A percentile compares a stretch with the other conserved stretches of the same genome.
phyloP scores from a whole-genome alignment of 1,284 basidiomycete genomes.

The Cutaneotrichosporon curvatum region DNA sequence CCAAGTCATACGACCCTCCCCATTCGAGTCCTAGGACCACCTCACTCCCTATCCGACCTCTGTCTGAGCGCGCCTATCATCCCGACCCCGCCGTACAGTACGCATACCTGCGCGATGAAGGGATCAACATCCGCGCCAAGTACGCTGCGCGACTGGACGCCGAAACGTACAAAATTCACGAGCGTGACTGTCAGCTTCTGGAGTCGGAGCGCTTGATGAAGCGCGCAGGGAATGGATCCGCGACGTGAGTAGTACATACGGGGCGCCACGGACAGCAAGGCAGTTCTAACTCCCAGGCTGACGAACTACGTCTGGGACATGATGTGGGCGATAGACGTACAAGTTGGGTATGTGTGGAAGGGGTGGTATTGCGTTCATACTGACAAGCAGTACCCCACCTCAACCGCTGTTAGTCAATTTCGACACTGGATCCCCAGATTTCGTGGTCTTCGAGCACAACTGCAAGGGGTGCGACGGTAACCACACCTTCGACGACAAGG shows the following conservation, averaged over 20 bases:
- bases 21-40: too few relatives aligned
- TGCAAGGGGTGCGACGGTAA: slow-evolving; percentile 11
- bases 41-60: too few relatives aligned
- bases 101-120: slow-evolving; percentile 28
- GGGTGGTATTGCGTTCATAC: not conserved
- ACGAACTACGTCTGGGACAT: slow-evolving; percentile 18
- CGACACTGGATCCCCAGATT: slow-evolving; percentile 78
- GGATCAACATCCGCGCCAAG: slow-evolving; percentile 23
- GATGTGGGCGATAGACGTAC: slow-evolving; percentile 5
- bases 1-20: too few relatives aligned
- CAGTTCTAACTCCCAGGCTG: not conserved
- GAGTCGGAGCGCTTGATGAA: not conserved
- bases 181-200: slow-evolving; percentile 14
- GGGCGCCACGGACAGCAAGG: too few relatives aligned
- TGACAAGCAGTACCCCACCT: slow-evolving; percentile 51
- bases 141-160: slow-evolving; percentile 23
- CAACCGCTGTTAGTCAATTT: slow-evolving; percentile 83
- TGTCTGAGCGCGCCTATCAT: slow-evolving; percentile 20
- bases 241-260: not conserved
- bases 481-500: slow-evolving; percentile 16
- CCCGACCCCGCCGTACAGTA: slow-evolving; percentile 24
- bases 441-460: slow-evolving; percentile 76
- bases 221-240: not conserved
- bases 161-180: slow-evolving; percentile 12
- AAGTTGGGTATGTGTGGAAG: not conserved